These are phyloP conservation scores for Polygonum maritimum DNA, from an alignment of 148 eudicot genomes.

Conservation along the genomic window DNA sequence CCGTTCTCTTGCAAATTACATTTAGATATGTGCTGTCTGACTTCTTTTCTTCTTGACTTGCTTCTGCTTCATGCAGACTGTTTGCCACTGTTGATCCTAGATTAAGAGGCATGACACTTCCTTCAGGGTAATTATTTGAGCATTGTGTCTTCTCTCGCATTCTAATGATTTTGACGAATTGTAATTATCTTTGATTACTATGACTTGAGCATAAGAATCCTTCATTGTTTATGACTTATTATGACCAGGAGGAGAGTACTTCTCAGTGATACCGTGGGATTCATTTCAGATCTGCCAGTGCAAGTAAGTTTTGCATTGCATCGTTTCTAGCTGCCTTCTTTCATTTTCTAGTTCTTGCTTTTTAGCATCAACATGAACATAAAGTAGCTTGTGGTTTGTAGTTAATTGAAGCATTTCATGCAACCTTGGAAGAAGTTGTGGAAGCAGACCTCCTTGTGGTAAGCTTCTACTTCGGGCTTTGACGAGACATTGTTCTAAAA, in stretches of 20 bases:
- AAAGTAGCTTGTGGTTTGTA: conserved; percentile 17
- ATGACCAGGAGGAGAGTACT: conserved; percentile 71
- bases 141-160: neutral
- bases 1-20: neutral
- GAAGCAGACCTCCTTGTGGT: conserved; percentile 99
- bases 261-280: conserved; percentile 94
- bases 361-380: neutral
- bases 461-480: conserved; percentile 9
- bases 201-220: neutral
- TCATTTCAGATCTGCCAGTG: conserved; percentile 92
- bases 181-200: neutral
- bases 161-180: neutral
- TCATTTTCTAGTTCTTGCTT: neutral
- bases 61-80: conserved; percentile 40
- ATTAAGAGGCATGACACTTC: conserved; percentile 70
- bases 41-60: neutral
- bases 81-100: conserved; percentile 96
- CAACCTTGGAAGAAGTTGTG: conserved; percentile 94
- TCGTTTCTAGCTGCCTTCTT: conserved; percentile 4
- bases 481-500: neutral
- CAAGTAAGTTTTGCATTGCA: conserved; percentile 37
- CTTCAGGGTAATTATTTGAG: conserved; percentile 62
- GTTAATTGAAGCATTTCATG: conserved; percentile 95
- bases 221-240: neutral
- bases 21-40: neutral